Evolutionary conservation across 2,329 filamentous ascomycete genomes (phyloP).

Genomic region (Fusarium sp.): DNA sequence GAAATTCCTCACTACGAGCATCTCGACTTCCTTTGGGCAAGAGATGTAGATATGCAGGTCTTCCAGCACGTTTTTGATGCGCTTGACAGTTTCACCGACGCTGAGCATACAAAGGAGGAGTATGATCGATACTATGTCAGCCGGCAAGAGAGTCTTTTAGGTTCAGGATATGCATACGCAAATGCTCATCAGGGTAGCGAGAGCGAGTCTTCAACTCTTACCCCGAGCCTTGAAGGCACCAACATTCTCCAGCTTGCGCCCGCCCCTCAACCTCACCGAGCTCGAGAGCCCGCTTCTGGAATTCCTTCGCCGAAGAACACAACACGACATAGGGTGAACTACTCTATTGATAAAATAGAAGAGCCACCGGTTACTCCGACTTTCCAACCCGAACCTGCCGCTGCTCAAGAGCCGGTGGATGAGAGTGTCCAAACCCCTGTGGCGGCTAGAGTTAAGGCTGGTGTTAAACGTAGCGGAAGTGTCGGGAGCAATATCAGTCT

Average conservation of each 20-base stretch:
- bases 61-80: constrained; percentile 94
- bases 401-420: constrained; percentile 31
- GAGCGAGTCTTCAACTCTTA: constrained; percentile 53
- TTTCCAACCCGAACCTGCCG: constrained; percentile 2
- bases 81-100: constrained; percentile 75
- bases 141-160: constrained; percentile 63
- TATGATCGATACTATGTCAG: constrained; percentile 68
- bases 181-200: constrained; percentile 50
- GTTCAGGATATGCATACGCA: constrained; percentile 48
- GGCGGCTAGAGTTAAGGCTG: constrained; percentile 27
- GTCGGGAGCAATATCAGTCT: constrained; percentile 55
- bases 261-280: constrained; percentile 46
- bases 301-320: constrained; percentile 39
- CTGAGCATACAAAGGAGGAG: constrained; percentile 69
- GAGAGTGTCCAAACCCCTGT: constrained; percentile 36
- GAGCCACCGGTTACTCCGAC: constrained; percentile 35
- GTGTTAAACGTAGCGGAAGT: constrained; percentile 44
- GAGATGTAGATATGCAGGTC: constrained; percentile 84
- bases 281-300: constrained; percentile 41
- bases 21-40: constrained; percentile 94
- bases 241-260: constrained; percentile 12
- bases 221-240: constrained; percentile 39
- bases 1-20: constrained; percentile 96
- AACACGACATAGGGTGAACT: constrained; percentile 27
- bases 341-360: constrained; percentile 26